Conservation (phyloP, 2,329 filamentous ascomycete species). For the Hortaea werneckii region DNA sequence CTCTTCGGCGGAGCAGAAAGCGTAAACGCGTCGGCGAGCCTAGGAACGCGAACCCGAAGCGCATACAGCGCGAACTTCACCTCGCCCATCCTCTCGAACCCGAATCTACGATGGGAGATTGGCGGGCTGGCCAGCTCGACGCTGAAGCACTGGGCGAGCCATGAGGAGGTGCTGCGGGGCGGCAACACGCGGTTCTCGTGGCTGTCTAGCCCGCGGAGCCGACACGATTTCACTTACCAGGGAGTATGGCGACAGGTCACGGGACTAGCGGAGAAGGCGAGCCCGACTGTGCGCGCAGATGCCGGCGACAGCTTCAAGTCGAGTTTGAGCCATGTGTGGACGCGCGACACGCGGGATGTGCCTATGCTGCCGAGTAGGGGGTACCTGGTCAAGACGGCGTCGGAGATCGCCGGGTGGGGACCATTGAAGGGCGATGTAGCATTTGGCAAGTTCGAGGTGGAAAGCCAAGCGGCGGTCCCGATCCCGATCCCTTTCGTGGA, state of each 20-base stretch:
- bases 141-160: slow-evolving; percentile 84
- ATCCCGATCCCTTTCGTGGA: slow-evolving; percentile 59
- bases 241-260: slow-evolving; percentile 84
- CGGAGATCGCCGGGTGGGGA: slow-evolving; percentile 81
- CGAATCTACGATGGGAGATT: slow-evolving; percentile 66
- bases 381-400: slow-evolving; percentile 65
- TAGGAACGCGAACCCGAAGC: slow-evolving; percentile 82
- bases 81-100: slow-evolving; percentile 73
- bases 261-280: slow-evolving; percentile 62
- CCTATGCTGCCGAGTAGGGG: slow-evolving; percentile 74
- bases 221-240: slow-evolving; percentile 70
- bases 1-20: slow-evolving; percentile 90
- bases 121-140: slow-evolving; percentile 76
- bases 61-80: slow-evolving; percentile 82
- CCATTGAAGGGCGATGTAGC: slow-evolving; percentile 77
- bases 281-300: slow-evolving; percentile 69
- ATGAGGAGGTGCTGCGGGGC: slow-evolving; percentile 80
- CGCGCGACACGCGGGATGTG: slow-evolving; percentile 71
- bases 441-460: slow-evolving; percentile 88
- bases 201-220: slow-evolving; percentile 48
- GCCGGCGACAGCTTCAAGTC: slow-evolving; percentile 89
- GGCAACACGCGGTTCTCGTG: slow-evolving; percentile 68
- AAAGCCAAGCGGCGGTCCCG: slow-evolving; percentile 66
- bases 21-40: slow-evolving; percentile 73
- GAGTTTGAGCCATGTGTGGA: slow-evolving; percentile 71